Percentiles rank a stretch among this genome's conserved stretches.
These are phyloP conservation scores for Saccharomycopsis selenospora DNA, from an alignment of 805 yeast genomes.

Conservation along the genomic window DNA sequence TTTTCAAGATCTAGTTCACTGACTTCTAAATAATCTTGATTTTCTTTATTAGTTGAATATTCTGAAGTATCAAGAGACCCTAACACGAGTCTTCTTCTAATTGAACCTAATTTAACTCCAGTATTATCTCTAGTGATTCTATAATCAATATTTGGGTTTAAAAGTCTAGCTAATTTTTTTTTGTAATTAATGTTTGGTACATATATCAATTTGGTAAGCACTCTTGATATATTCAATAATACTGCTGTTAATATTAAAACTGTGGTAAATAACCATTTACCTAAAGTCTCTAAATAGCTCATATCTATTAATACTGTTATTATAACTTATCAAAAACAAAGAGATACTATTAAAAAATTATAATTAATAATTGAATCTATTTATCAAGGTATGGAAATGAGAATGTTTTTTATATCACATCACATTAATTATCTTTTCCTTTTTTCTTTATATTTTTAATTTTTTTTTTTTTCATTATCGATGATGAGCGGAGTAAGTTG, in stretches of 20 bases:
- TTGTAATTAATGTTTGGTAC: slow-evolving; percentile 2
- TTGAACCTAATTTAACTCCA: neutral
- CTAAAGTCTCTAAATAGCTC: too few species aligned
- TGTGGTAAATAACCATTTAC: neutral
- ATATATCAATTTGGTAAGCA: neutral
- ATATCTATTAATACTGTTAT: too few species aligned
- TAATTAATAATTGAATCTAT: too few species aligned
- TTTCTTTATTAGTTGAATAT: neutral
- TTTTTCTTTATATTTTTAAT: too few species aligned
- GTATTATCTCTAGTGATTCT: neutral
- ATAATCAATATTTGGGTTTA: neutral
- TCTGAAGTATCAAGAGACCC: neutral
- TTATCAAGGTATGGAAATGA: too few species aligned
- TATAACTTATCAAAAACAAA: too few species aligned
- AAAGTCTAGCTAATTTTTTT: neutral
- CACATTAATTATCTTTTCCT: too few species aligned
- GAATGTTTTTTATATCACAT: too few species aligned
- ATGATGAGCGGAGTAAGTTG: too few species aligned
- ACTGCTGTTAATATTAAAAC: neutral
- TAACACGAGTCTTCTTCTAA: neutral
- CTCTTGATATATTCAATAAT: neutral
- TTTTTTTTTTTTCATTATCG: too few species aligned
- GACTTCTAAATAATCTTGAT: neutral
- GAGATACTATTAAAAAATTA: too few species aligned
- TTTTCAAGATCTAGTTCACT: neutral